These are phyloP conservation scores for Phoma sp. DNA, from an alignment of 2,329 filamentous ascomycete genomes.

Conservation along the genomic window DNA sequence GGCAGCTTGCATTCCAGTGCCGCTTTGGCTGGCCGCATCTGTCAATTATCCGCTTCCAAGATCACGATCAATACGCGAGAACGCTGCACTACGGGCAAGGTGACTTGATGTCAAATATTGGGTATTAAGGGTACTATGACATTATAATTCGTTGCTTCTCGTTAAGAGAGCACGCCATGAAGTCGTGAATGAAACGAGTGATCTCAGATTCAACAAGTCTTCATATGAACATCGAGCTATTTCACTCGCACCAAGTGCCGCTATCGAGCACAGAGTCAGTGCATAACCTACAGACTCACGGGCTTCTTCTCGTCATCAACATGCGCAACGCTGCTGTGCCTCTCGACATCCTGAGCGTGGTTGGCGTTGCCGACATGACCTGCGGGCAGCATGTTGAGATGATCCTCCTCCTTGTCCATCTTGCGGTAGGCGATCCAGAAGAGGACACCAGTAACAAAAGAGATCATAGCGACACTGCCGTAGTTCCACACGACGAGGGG, in stretches of 20 bases:
- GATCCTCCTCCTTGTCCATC: conserved; percentile 47
- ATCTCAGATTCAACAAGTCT: neutral
- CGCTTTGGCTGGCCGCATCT: too few species aligned
- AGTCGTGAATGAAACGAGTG: neutral
- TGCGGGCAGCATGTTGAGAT: conserved; percentile 49
- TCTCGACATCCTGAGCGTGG: conserved; percentile 43
- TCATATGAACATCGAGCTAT: neutral
- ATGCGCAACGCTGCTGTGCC: conserved; percentile 25
- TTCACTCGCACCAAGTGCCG: too few species aligned
- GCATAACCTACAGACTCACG: neutral
- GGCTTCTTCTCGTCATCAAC: conserved; percentile 12
- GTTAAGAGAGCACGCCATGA: neutral
- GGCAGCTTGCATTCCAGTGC: too few species aligned
- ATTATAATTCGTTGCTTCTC: conserved; percentile 8
- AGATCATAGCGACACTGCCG: conserved; percentile 45
- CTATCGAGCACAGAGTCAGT: too few species aligned
- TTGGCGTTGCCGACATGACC: conserved; percentile 42
- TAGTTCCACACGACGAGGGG: conserved; percentile 47
- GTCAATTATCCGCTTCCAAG: too few species aligned
- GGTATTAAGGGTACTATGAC: conserved; percentile 12
- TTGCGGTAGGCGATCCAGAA: conserved; percentile 44
- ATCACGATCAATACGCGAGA: neutral
- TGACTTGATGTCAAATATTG: conserved; percentile 2
- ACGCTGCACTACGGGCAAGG: neutral
- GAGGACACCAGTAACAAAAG: conserved; percentile 40